phyloP scores from a whole-genome alignment of 352 stramenopile species.

The Phytopythium litorale region DNA sequence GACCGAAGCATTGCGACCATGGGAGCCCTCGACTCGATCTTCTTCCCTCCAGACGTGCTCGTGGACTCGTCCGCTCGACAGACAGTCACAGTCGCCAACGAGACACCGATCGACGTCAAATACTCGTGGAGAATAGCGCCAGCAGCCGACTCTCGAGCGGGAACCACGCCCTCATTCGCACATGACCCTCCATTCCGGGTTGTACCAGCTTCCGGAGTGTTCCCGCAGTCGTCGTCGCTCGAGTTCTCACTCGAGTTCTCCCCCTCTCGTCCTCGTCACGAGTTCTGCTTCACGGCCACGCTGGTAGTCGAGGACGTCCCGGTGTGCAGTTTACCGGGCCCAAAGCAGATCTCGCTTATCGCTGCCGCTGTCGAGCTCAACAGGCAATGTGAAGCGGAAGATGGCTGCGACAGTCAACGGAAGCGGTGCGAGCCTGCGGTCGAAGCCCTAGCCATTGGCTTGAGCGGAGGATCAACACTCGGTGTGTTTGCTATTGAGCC shows the following conservation, averaged over 20 bases:
- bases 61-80: constrained; percentile 29
- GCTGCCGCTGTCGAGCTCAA: constrained; percentile 2
- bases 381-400: constrained; percentile 22
- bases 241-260: constrained; percentile 49
- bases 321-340: constrained; percentile 47
- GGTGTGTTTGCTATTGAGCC: constrained; percentile 3
- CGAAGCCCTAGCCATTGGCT: not conserved
- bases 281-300: constrained; percentile 22
- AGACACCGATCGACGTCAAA: constrained; percentile 57
- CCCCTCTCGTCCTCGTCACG: constrained; percentile 13
- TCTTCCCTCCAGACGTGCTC: constrained; percentile 41
- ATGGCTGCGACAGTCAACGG: not conserved
- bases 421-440: not conserved
- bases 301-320: constrained; percentile 45
- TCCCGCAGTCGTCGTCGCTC: constrained; percentile 28
- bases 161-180: not conserved
- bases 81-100: constrained; percentile 49
- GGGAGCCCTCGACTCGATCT: constrained; percentile 37
- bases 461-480: not conserved
- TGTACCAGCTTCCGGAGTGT: constrained; percentile 30
- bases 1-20: constrained; percentile 43
- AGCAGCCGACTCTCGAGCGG: not conserved
- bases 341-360: constrained; percentile 33
- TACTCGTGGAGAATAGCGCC: constrained; percentile 51
- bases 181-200: constrained; percentile 34